Base-by-base conservation (phyloP, 495 filamentous ascomycete species). In the Chaetomidium leptoderma region DNA sequence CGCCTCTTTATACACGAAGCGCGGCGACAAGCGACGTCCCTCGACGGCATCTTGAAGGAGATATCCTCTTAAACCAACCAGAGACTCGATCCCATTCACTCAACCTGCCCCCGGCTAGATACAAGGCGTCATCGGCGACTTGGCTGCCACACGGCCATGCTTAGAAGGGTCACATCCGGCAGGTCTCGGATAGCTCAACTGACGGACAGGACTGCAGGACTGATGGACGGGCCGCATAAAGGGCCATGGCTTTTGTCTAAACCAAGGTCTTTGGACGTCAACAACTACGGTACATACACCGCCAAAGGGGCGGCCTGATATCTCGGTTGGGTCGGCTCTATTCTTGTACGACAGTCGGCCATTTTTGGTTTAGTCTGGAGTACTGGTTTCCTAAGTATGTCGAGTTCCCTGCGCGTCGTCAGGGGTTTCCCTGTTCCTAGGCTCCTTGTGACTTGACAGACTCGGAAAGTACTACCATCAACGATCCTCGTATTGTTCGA, bases 141-240 rank as follows among this genome's bases (percentile, higher is more conserved):
- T 33, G 2, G 17, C 27, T 46, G 17, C 32, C 58, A 50, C 44
- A 60, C 55, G 43, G 3, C 43, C 16, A 9, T 50, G 26, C 44
- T 17, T 27, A 17, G 13, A 54, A 49, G 14, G 57, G 50, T 55
- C 33, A 60, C 58, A 54, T 60, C 58, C 58, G 58, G 58, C 8
- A 23, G 55, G 58, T 60, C 42, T 60, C 58, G 58, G 58, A 55
- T 55, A 19, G 13, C 19, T 50, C 55, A 37, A 37, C 55, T 51
- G 55, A 35, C 39, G 36, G 24, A 7, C 36, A 27, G 23, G 19
- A 51, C 29, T 40, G 44, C 54, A 40, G 19, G 1, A 14, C 39
- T 37, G 52, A 30, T 35, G 33, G 23, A 32, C 27, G 8, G 40
- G 45, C 24, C 17, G 45, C 43, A 39, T 56, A 33, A 33, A 39